Conservation (phyloP, 2,329 filamentous ascomycete genomes). For the Setomelanomma holmii region DNA sequence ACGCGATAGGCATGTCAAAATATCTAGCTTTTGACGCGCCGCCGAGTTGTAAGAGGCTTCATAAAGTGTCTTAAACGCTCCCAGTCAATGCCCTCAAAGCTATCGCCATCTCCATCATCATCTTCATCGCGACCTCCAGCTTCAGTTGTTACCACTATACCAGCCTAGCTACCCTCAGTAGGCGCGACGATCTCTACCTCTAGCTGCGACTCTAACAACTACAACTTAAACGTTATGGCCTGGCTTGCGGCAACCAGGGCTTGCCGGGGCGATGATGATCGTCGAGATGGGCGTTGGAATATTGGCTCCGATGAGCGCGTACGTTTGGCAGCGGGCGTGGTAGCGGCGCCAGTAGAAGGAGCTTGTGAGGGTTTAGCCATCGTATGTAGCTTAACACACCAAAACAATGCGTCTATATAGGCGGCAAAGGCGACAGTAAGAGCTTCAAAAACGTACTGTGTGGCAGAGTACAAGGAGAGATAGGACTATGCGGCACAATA, state of each 20-base stretch:
- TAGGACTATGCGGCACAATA: too few species aligned
- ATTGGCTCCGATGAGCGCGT: not conserved
- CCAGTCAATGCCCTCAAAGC: too few species aligned
- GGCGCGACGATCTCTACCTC: not conserved
- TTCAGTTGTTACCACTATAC: not conserved
- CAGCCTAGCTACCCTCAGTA: not conserved
- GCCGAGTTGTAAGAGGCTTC: not conserved
- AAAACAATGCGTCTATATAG: too few species aligned
- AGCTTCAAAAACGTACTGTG: too few species aligned
- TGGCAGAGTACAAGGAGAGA: too few species aligned
- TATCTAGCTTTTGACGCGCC: not conserved
- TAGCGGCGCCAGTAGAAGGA: too few species aligned
- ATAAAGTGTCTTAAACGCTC: not conserved
- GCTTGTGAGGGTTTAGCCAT: too few species aligned
- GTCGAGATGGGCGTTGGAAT: not conserved
- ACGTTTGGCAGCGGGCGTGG: too few species aligned
- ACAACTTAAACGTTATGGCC: not conserved
- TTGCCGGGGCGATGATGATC: not conserved
- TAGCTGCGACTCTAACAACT: slow-evolving; percentile 1
- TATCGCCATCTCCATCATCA: not conserved
- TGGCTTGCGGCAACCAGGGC: slow-evolving; percentile 1
- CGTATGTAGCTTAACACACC: too few species aligned
- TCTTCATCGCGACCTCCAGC: not conserved
- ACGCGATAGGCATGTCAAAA: slow-evolving; percentile 1
- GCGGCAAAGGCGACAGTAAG: too few species aligned